Evolutionary conservation across 306 rosid genomes (phyloP).

Genomic region (Luffa aegyptiaca): DNA sequence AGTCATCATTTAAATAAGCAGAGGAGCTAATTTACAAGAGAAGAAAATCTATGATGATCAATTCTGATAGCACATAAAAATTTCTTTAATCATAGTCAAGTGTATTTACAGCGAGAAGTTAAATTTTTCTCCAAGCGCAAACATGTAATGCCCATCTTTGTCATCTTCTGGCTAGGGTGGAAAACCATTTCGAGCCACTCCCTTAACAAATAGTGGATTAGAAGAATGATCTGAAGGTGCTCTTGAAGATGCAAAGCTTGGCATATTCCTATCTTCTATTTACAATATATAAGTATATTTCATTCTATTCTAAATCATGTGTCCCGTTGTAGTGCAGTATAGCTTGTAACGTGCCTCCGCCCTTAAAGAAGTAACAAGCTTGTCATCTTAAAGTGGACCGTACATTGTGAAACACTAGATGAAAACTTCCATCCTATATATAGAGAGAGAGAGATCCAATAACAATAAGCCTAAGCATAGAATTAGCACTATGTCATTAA

Average conservation of each 20-base stretch:
- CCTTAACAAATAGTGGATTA: conserved; percentile 62
- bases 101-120: conserved; percentile 97
- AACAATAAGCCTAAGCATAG: not conserved
- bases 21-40: not conserved
- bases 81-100: conserved; percentile 43
- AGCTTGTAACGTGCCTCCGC: not conserved
- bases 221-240: conserved; percentile 56
- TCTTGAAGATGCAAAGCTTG: conserved; percentile 75
- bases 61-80: conserved; percentile 10
- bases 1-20: not conserved
- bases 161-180: conserved; percentile 98
- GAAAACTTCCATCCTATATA: not conserved
- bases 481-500: not conserved
- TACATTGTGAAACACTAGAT: not conserved
- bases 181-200: conserved; percentile 83
- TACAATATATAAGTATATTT: not conserved
- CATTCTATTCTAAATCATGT: not conserved
- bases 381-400: not conserved
- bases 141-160: conserved; percentile 99
- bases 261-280: conserved; percentile 23
- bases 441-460: not conserved
- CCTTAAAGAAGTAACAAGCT: not conserved
- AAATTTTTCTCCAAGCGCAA: conserved; percentile 95
- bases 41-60: not conserved
- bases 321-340: not conserved